A percentile compares a stretch with the other conserved stretches of the same genome.
Conservation (phyloP, 768 basidiomycete species). For the Amanita pallidorosea region DNA sequence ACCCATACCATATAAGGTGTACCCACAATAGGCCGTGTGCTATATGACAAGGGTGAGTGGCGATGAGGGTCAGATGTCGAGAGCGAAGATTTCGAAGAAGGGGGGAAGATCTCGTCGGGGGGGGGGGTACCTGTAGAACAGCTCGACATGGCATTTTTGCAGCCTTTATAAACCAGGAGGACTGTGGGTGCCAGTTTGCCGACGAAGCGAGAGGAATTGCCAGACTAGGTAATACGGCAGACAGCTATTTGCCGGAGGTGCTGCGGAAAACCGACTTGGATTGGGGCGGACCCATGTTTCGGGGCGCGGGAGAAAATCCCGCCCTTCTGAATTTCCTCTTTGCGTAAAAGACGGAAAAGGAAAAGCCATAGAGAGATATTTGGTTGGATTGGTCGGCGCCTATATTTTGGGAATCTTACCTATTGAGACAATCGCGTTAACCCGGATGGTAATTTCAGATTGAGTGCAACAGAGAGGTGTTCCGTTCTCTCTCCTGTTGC, state of each 20-base stretch:
- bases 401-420: background rate
- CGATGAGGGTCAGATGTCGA: background rate
- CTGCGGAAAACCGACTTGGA: conserved; percentile 7
- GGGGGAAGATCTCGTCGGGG: background rate
- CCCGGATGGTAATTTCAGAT: background rate
- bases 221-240: conserved; percentile 8
- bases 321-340: background rate
- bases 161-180: background rate
- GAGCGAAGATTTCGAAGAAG: background rate
- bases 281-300: conserved; percentile 16
- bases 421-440: background rate
- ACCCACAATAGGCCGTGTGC: background rate
- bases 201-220: conserved; percentile 6
- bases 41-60: background rate
- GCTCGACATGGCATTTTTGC: background rate
- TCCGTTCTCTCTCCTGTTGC: background rate
- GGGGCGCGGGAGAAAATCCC: background rate
- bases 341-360: background rate
- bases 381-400: conserved; percentile 2
- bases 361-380: conserved; percentile 1
- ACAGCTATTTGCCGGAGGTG: background rate
- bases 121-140: background rate
- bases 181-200: background rate
- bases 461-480: background rate
- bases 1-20: background rate